Percentiles rank a stretch among this genome's conserved stretches.
These are phyloP conservation scores for Coniferiporia sulphurascens DNA, from an alignment of 1,284 basidiomycete species.

Conservation along the genomic window DNA sequence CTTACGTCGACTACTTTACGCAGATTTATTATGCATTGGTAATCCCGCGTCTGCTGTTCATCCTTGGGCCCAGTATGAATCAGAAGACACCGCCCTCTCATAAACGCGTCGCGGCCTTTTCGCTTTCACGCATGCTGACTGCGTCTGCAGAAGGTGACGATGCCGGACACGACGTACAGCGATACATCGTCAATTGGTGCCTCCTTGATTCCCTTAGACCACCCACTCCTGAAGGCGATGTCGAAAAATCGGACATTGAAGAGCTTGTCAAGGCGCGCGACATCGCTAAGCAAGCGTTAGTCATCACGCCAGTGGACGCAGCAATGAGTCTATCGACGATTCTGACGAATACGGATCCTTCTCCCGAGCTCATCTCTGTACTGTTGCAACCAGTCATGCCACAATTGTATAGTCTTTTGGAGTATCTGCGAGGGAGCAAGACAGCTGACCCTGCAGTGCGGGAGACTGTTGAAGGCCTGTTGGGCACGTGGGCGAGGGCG, in stretches of 20 bases:
- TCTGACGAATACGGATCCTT: constrained; percentile 73
- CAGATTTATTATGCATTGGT: constrained; percentile 60
- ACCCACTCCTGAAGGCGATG: background rate
- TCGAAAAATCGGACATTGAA: background rate
- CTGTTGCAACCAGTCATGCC: constrained; percentile 67
- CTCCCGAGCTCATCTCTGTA: constrained; percentile 57
- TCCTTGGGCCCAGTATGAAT: constrained; percentile 34
- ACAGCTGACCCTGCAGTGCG: constrained; percentile 58
- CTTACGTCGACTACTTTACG: background rate
- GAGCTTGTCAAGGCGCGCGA: constrained; percentile 5
- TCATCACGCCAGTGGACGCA: constrained; percentile 32
- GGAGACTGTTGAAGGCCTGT: constrained; percentile 52
- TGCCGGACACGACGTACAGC: constrained; percentile 25
- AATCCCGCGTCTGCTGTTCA: constrained; percentile 46
- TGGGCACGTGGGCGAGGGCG: constrained; percentile 72
- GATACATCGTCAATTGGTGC: constrained; percentile 35
- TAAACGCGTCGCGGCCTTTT: constrained; percentile 61
- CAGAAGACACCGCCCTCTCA: constrained; percentile 39
- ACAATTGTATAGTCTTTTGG: constrained; percentile 60
- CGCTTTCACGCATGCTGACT: constrained; percentile 59
- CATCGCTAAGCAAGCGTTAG: constrained; percentile 11
- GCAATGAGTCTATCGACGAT: constrained; percentile 50
- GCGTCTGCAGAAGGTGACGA: constrained; percentile 22
- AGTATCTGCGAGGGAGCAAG: constrained; percentile 46
- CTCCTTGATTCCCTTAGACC: constrained; percentile 32